Conservation (phyloP, 2,329 filamentous ascomycete genomes). For the Alternaria triticimaculans region DNA sequence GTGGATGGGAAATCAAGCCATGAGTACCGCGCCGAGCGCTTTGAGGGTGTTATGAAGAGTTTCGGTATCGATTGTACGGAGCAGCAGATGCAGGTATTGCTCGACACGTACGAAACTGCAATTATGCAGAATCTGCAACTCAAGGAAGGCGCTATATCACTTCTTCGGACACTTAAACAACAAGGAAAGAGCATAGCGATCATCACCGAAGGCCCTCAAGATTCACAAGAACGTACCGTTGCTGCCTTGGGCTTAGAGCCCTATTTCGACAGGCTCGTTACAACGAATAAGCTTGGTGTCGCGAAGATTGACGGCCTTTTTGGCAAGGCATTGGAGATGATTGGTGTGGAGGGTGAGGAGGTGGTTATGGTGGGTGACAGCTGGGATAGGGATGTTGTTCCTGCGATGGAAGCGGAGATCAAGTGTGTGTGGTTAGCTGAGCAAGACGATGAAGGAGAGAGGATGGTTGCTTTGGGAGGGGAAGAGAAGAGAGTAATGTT, state of each 20-base stretch:
- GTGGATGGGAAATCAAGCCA: conserved; percentile 54
- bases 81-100: neutral
- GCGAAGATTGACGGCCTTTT: conserved; percentile 36
- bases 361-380: conserved; percentile 18
- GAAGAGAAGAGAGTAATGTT: neutral
- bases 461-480: neutral
- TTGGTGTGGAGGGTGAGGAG: conserved; percentile 2
- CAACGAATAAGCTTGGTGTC: conserved; percentile 41
- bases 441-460: neutral
- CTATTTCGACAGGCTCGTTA: conserved; percentile 42
- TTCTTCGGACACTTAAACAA: conserved; percentile 1
- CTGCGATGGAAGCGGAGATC: neutral
- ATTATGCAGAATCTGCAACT: neutral
- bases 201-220: conserved; percentile 57
- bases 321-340: conserved; percentile 15
- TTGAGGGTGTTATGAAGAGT: conserved; percentile 18
- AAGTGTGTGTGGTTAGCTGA: neutral
- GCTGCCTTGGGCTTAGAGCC: conserved; percentile 37
- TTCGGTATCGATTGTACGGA: neutral
- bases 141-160: neutral
- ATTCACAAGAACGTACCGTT: conserved; percentile 56
- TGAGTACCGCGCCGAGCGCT: conserved; percentile 53
- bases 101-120: neutral
- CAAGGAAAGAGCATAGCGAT: conserved; percentile 50
- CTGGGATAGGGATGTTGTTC: conserved; percentile 2